phyloP scores from a whole-genome alignment of 129 eudicot species.

The Helichrysum umbraculigerum region DNA sequence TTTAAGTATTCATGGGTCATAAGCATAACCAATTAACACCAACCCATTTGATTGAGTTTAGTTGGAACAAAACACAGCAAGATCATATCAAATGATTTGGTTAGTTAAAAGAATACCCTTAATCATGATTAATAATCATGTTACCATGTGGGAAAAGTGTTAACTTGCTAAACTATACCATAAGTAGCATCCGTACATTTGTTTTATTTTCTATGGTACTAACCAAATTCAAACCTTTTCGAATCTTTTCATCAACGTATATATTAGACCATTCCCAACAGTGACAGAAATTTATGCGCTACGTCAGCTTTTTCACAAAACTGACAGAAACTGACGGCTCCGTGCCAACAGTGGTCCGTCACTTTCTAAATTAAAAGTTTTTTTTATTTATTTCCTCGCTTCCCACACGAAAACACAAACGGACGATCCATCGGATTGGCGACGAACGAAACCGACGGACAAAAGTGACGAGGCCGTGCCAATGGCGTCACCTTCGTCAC shows the following conservation, averaged over 20 bases:
- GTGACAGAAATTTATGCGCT: no score
- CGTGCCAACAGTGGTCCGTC: no score
- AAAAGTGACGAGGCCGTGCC: no score
- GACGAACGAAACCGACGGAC: no score
- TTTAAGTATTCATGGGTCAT: slow-evolving; percentile 6
- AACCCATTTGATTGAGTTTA: neutral
- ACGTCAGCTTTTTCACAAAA: no score
- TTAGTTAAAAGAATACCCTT: slow-evolving; percentile 8
- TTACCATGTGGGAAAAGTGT: slow-evolving; percentile 29
- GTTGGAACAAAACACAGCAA: neutral
- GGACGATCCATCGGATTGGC: no score
- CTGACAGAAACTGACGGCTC: no score
- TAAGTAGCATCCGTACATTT: slow-evolving; percentile 6
- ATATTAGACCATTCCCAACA: no score
- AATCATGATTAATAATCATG: slow-evolving; percentile 27
- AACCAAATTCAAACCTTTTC: neutral
- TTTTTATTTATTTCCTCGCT: no score
- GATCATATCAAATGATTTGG: neutral
- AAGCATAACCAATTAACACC: neutral
- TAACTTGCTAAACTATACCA: neutral
- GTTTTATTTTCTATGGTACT: neutral
- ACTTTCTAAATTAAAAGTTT: no score
- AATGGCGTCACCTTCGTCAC: no score
- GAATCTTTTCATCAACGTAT: slow-evolving; percentile 13
- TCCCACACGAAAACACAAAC: no score